Percentiles rank a stretch among this genome's conserved stretches.
Evolutionary conservation across 2,329 filamentous ascomycete species (phyloP).

Genomic region (Trichothecium sympodiale): DNA sequence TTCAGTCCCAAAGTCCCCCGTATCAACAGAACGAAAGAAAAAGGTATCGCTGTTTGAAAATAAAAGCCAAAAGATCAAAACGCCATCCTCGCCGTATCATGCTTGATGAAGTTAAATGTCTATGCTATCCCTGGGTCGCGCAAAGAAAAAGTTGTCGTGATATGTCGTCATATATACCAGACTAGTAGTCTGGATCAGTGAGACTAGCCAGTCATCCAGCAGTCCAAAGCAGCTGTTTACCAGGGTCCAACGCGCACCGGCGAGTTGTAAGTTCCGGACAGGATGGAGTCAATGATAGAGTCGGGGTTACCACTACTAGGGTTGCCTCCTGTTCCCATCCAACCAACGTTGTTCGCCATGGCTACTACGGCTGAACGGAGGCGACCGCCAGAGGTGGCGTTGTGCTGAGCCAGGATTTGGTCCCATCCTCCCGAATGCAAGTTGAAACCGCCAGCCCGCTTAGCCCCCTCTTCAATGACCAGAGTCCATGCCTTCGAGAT

Average conservation of each 20-base stretch:
- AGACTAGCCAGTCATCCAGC: not conserved
- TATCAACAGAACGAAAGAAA: conserved; percentile 8
- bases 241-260: conserved; percentile 53
- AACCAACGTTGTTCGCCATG: conserved; percentile 63
- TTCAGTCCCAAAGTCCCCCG: not conserved
- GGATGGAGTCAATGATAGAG: conserved; percentile 51
- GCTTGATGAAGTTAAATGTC: conserved; percentile 14
- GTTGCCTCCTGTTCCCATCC: conserved; percentile 48
- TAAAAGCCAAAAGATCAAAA: conserved; percentile 14
- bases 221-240: conserved; percentile 23
- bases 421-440: conserved; percentile 90
- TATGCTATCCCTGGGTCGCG: conserved; percentile 23
- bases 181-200: conserved; percentile 9
- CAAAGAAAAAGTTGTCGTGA: conserved; percentile 18
- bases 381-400: conserved; percentile 73
- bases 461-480: conserved; percentile 82
- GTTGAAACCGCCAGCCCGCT: conserved; percentile 81
- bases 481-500: conserved; percentile 88
- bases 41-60: conserved; percentile 18
- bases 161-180: conserved; percentile 13
- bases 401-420: conserved; percentile 74
- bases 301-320: conserved; percentile 29
- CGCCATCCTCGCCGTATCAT: conserved; percentile 18
- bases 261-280: conserved; percentile 48
- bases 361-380: conserved; percentile 71